Percentiles rank a stretch among this genome's conserved stretches.
Conservation (phyloP, 148 eudicot species). For the Diospyros lotus region DNA sequence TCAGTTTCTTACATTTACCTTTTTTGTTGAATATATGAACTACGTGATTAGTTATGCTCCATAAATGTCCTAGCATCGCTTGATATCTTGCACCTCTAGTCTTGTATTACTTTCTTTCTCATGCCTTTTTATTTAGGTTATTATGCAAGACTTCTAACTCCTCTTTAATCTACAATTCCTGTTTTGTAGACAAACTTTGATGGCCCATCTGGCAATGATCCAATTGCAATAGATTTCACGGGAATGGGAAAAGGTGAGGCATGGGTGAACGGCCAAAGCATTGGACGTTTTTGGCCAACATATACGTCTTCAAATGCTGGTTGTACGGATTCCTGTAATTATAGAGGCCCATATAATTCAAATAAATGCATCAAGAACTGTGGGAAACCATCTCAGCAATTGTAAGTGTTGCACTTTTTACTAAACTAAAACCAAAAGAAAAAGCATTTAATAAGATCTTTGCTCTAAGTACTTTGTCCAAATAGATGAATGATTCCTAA, state of each 20-base stretch:
- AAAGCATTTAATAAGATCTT: neutral
- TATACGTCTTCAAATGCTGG: conserved; percentile 40
- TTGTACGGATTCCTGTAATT: conserved; percentile 64
- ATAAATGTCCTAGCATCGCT: neutral
- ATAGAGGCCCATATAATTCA: conserved; percentile 48
- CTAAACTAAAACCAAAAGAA: neutral
- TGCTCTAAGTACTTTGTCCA: neutral
- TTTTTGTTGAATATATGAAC: neutral
- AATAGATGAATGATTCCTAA: no score
- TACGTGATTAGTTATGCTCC: neutral
- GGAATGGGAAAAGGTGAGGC: conserved; percentile 97
- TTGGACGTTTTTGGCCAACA: conserved; percentile 93
- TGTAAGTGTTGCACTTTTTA: conserved; percentile 40
- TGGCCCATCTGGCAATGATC: conserved; percentile 62
- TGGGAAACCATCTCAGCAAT: conserved; percentile 77
- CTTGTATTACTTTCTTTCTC: neutral
- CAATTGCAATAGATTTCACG: conserved; percentile 73
- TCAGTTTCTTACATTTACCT: neutral
- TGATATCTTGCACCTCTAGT: neutral
- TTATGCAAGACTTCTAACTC: neutral
- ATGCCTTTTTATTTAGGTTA: neutral
- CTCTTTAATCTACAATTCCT: conserved; percentile 1
- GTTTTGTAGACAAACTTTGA: conserved; percentile 59
- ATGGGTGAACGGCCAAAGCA: conserved; percentile 93
- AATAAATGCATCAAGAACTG: conserved; percentile 71